Percentiles rank a stretch among this genome's conserved stretches.
Conservation (phyloP, 176 grass and related monocot genomes). For the Metroxylon sagu region DNA sequence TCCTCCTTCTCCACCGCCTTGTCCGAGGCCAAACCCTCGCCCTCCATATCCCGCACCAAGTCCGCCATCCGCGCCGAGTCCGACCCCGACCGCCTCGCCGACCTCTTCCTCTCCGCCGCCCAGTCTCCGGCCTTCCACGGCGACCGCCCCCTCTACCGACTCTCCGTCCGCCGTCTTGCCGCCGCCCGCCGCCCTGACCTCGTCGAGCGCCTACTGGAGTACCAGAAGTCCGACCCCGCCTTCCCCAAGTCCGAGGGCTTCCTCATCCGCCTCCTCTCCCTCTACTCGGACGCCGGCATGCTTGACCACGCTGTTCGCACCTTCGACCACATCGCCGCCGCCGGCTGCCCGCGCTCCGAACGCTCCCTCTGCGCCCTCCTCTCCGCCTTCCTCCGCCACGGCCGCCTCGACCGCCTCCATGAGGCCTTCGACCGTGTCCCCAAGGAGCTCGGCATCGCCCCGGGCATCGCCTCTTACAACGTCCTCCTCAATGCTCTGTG, state of each 20-base stretch:
- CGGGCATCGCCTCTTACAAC: conserved; percentile 53
- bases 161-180: not conserved
- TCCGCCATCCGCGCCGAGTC: not conserved
- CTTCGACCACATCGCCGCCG: conserved; percentile 32
- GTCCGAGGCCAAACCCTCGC: not conserved
- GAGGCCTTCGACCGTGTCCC: conserved; percentile 16
- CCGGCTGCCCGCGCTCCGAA: not conserved
- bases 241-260: conserved; percentile 52
- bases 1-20: not conserved
- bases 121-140: not conserved
- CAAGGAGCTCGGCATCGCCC: conserved; percentile 1
- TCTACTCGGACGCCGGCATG: conserved; percentile 49
- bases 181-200: conserved; percentile 1
- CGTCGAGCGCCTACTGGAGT: conserved; percentile 15
- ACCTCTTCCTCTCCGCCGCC: conserved; percentile 4
- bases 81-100: not conserved
- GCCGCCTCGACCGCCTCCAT: conserved; percentile 35
- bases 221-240: conserved; percentile 21
- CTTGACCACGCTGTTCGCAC: conserved; percentile 43
- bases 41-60: not conserved
- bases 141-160: not conserved
- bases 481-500: conserved; percentile 40
- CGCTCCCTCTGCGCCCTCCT: not conserved
- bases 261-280: conserved; percentile 51
- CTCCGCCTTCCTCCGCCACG: conserved; percentile 5